phyloP scores from a whole-genome alignment of 345 rosid species.

The Cardamine resedifolia region DNA sequence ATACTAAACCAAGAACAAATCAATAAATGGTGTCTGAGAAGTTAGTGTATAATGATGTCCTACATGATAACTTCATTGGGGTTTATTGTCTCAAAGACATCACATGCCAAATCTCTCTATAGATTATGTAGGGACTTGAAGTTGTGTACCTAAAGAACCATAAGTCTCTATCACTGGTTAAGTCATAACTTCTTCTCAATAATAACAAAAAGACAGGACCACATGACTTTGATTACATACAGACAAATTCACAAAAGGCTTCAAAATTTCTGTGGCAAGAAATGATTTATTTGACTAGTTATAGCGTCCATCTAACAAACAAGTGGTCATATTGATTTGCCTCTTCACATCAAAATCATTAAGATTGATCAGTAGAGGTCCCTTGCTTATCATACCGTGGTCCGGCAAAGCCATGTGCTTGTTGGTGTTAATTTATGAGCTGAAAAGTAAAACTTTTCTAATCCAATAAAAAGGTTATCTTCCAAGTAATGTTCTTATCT shows the following conservation, averaged over 20 bases:
- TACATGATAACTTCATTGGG: conserved; percentile 35
- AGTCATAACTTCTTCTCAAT: conserved; percentile 19
- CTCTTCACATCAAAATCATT: conserved; percentile 28
- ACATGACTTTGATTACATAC: conserved; percentile 26
- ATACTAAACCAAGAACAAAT: conserved; percentile 36
- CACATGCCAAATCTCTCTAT: conserved; percentile 33
- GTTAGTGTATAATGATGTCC: conserved; percentile 35
- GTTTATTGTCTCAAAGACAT: conserved; percentile 31
- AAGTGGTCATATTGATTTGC: conserved; percentile 30
- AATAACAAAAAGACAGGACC: conserved; percentile 37
- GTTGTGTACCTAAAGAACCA: conserved; percentile 38
- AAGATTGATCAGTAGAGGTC: conserved; percentile 21
- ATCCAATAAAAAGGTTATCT: conserved; percentile 25
- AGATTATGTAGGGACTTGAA: conserved; percentile 39
- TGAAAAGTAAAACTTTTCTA: conserved; percentile 18
- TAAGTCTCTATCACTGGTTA: conserved; percentile 29
- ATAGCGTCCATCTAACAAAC: conserved; percentile 33
- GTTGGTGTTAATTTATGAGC: conserved; percentile 19
- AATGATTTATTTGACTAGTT: conserved; percentile 27
- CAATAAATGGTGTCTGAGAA: conserved; percentile 37
- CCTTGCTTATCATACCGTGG: conserved; percentile 35
- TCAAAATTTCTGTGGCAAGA: conserved; percentile 34
- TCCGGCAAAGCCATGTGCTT: conserved; percentile 43
- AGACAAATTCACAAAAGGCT: conserved; percentile 29
- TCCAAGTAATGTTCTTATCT: conserved; percentile 17